Conservation (phyloP, 352 stramenopile genomes). For the Phytopythium montanum region DNA sequence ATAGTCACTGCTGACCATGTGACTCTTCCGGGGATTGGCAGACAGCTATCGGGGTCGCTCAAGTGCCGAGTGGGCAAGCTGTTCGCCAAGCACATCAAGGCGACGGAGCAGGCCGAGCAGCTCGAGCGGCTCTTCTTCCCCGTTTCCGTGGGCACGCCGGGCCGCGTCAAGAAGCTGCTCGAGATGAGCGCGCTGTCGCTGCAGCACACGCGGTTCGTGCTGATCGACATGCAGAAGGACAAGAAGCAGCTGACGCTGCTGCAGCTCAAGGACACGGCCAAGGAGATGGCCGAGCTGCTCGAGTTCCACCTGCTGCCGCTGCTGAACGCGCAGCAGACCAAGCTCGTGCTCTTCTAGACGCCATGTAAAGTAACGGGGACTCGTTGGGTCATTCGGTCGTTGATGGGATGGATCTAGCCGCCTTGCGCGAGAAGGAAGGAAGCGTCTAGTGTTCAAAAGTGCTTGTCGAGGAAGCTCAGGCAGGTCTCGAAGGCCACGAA, state of each 20-base stretch:
- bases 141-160: conserved; percentile 78
- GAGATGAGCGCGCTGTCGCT: conserved; percentile 70
- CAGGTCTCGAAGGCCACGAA: conserved; percentile 84
- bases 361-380: neutral
- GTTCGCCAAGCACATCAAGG: conserved; percentile 94
- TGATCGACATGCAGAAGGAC: conserved; percentile 87
- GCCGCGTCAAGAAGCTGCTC: conserved; percentile 61
- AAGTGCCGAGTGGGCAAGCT: conserved; percentile 94
- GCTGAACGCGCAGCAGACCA: conserved; percentile 55
- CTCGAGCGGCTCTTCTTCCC: conserved; percentile 68
- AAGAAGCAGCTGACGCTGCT: conserved; percentile 84
- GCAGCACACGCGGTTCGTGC: conserved; percentile 72
- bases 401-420: conserved; percentile 10
- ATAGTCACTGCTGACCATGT: too few relatives aligned
- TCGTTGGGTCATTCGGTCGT: too few relatives aligned
- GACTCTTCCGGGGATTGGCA: too few relatives aligned
- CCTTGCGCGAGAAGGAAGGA: neutral
- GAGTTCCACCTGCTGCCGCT: conserved; percentile 70
- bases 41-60: conserved; percentile 66
- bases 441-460: conserved; percentile 40
- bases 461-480: conserved; percentile 68
- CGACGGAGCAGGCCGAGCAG: conserved; percentile 85
- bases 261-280: conserved; percentile 81
- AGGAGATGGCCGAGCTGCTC: conserved; percentile 76
- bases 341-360: conserved; percentile 72